Conservation (phyloP, 352 stramenopile genomes). For the Globisporangium sylvaticum region DNA sequence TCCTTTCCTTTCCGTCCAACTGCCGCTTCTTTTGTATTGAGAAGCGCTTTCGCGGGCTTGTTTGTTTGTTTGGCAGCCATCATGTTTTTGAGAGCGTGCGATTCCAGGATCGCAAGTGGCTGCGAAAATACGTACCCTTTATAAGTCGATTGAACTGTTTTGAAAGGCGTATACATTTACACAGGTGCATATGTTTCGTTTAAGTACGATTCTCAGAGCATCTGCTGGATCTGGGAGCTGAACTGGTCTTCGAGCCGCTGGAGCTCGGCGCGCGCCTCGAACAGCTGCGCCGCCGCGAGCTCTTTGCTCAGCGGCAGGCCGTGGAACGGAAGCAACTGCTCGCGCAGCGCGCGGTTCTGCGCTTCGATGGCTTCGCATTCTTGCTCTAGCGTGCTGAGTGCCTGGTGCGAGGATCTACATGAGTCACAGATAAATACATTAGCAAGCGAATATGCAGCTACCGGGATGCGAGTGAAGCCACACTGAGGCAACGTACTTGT, state of each 20-base stretch:
- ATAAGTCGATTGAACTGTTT: background rate
- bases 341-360: slow-evolving; percentile 23
- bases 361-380: slow-evolving; percentile 33
- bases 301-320: slow-evolving; percentile 36
- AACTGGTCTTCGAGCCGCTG: slow-evolving; percentile 44
- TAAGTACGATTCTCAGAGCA: slow-evolving; percentile 24
- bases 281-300: slow-evolving; percentile 28
- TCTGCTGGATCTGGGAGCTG: slow-evolving; percentile 41
- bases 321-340: slow-evolving; percentile 33
- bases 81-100: too few relatives aligned
- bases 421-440: background rate
- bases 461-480: too few relatives aligned
- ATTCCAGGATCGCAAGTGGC: background rate
- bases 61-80: slow-evolving; percentile 4
- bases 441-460: too few relatives aligned
- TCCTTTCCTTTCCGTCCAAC: too few relatives aligned
- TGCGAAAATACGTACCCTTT: background rate
- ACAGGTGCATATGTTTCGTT: background rate
- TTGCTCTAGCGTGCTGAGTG: slow-evolving; percentile 22
- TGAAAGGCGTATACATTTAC: background rate
- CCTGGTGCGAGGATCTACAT: slow-evolving; percentile 35
- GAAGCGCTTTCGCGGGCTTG: background rate
- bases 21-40: background rate
- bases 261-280: slow-evolving; percentile 30
- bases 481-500: slow-evolving; percentile 12